Evolutionary conservation across 2,329 filamentous ascomycete species (phyloP), one percentile per base, ranked within the genome.

Genomic region (Alternaria gaisen): DNA sequence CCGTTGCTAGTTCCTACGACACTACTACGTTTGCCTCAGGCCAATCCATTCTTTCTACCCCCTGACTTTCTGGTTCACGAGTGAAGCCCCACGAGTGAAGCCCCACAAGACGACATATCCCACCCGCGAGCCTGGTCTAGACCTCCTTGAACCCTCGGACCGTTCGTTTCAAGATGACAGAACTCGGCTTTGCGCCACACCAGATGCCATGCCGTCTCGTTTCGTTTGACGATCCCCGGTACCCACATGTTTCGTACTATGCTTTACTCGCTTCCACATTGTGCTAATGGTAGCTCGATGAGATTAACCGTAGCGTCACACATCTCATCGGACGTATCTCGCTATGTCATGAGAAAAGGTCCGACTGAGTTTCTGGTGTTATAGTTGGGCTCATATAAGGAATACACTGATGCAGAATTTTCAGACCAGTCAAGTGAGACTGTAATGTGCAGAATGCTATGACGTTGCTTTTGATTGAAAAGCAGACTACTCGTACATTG

Each of bases 81-180:
- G 18, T 18, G 5, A 32, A 48, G 14, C 9, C 11, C 46, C 10
- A 41, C 18, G 18, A 42, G 18, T 18, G 10, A 32, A 48, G 14
- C 9, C 24, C 46, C 30, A 48, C 18, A 48, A 32, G 30, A 48
- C 18, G 46, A 18, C 18, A 48, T 34, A 24, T 34, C 28, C 22
- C 12, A 36, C 18, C 46, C 30, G 46, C 30, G 18, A 48, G 22
- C 30, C 20, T 38, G 32, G 20, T 50, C 46, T 50, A 38, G 30
- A 50, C 30, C 20, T 50, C 20, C 4, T 20, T 50, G 46, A 50
- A 50, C 46, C 46, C 30, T 50, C 20, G 38, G 46, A 36, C 16
- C 20, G 30, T 50, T 50, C 46, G 46, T 50, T 50, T 38, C 46
- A 50, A 50, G 22, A 38, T 50, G 20, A 50, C 32, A 11, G 34